These are phyloP conservation scores for Ophiostoma ulmi DNA, from an alignment of 2,329 filamentous ascomycete genomes.

Conservation along the genomic window DNA sequence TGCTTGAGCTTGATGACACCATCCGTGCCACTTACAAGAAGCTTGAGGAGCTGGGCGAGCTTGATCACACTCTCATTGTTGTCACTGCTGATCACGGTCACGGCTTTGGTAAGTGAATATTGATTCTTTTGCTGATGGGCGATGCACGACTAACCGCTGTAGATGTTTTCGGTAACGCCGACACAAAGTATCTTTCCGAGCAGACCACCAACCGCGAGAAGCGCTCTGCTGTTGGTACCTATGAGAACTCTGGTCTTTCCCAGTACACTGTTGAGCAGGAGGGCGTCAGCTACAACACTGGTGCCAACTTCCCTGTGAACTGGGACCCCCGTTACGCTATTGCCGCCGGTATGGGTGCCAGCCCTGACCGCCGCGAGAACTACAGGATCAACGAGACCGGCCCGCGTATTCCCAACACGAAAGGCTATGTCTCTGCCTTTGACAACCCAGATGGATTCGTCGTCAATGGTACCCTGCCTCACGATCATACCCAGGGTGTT, in stretches of 20 bases:
- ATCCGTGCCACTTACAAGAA: constrained; percentile 68
- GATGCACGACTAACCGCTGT: not conserved
- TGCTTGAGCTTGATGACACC: constrained; percentile 81
- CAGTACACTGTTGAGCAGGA: constrained; percentile 61
- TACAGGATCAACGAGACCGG: constrained; percentile 65
- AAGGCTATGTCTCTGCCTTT: constrained; percentile 57
- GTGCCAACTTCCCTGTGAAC: constrained; percentile 71
- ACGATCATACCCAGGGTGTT: constrained; percentile 60
- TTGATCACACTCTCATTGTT: constrained; percentile 72
- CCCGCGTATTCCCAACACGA: constrained; percentile 47
- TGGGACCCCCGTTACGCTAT: constrained; percentile 83
- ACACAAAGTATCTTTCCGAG: constrained; percentile 64
- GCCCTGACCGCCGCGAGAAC: constrained; percentile 71
- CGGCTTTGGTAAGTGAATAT: constrained; percentile 51
- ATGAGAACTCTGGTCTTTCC: constrained; percentile 66
- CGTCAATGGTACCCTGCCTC: constrained; percentile 69
- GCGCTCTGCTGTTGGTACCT: constrained; percentile 68
- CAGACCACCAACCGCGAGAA: constrained; percentile 64
- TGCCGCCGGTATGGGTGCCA: constrained; percentile 64
- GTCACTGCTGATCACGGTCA: constrained; percentile 87
- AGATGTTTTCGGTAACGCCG: constrained; percentile 72
- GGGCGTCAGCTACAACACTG: constrained; percentile 64
- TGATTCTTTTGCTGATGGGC: not conserved
- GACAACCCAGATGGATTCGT: constrained; percentile 43
- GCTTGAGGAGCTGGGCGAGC: constrained; percentile 58